Evolutionary conservation across 2,329 filamentous ascomycete species (phyloP).

Genomic region (Scytalidium sp.): DNA sequence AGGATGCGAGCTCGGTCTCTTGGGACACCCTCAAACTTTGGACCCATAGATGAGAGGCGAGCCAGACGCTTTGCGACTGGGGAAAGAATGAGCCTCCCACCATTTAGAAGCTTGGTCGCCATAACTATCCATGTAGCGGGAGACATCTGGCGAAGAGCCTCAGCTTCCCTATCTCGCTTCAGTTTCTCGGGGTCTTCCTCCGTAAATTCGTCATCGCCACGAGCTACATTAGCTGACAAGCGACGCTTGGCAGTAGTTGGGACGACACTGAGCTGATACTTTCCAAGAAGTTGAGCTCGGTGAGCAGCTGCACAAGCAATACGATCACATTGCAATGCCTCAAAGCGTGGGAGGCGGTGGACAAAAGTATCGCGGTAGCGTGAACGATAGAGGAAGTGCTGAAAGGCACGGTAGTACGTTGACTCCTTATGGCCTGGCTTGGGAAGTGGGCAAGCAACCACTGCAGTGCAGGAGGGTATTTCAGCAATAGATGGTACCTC

Average conservation of each 20-base stretch:
- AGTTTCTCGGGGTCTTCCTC: slow-evolving; percentile 61
- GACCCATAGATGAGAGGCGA: slow-evolving; percentile 47
- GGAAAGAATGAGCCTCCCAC: slow-evolving; percentile 60
- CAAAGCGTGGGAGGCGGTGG: slow-evolving; percentile 79
- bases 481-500: slow-evolving; percentile 30
- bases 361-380: slow-evolving; percentile 75
- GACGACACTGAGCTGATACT: slow-evolving; percentile 72
- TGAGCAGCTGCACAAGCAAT: slow-evolving; percentile 71
- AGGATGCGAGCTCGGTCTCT: slow-evolving; percentile 66
- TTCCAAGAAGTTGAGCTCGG: slow-evolving; percentile 78
- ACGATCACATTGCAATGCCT: slow-evolving; percentile 81
- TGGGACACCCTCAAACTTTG: slow-evolving; percentile 39
- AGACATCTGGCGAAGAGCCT: slow-evolving; percentile 72
- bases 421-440: slow-evolving; percentile 59
- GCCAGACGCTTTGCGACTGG: slow-evolving; percentile 62
- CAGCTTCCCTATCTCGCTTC: slow-evolving; percentile 72
- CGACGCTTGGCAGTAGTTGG: slow-evolving; percentile 68
- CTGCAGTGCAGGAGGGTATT: slow-evolving; percentile 4
- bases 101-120: slow-evolving; percentile 59
- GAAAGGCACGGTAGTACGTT: slow-evolving; percentile 86
- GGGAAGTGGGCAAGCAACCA: slow-evolving; percentile 46
- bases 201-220: slow-evolving; percentile 63
- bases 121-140: slow-evolving; percentile 60
- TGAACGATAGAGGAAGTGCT: slow-evolving; percentile 65
- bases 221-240: slow-evolving; percentile 69